Conservation (phyloP, 2,329 filamentous ascomycete species). For the Fonsecaea monophora region DNA sequence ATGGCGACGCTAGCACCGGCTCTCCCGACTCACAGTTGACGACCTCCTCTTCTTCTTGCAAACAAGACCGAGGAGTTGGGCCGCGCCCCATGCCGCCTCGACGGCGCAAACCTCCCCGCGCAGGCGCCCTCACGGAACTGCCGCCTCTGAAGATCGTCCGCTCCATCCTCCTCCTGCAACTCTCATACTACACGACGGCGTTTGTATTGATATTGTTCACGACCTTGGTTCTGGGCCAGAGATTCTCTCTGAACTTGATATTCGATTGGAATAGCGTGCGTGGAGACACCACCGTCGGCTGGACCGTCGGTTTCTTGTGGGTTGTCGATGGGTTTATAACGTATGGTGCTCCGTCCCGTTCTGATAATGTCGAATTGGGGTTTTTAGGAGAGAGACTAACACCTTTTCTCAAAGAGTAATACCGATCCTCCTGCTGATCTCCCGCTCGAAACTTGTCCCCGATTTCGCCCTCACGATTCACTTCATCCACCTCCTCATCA, state of each 20-base stretch:
- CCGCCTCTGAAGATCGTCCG: constrained; percentile 70
- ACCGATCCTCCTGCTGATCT: constrained; percentile 81
- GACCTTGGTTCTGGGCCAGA: constrained; percentile 68
- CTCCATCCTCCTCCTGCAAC: constrained; percentile 70
- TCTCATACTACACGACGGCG: constrained; percentile 68
- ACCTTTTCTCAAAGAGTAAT: constrained; percentile 66
- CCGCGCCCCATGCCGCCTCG: constrained; percentile 57
- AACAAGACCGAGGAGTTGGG: constrained; percentile 2
- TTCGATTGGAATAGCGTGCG: constrained; percentile 69
- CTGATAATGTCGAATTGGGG: neutral
- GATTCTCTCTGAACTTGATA: constrained; percentile 64
- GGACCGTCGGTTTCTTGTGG: constrained; percentile 73
- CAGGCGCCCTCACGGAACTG: constrained; percentile 70
- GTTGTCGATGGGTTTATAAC: constrained; percentile 68
- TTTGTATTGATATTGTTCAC: constrained; percentile 71
- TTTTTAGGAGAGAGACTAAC: neutral
- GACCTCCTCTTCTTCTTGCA: constrained; percentile 24
- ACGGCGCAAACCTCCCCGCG: constrained; percentile 66
- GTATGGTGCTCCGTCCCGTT: constrained; percentile 52
- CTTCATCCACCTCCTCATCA: constrained; percentile 78
- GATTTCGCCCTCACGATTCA: constrained; percentile 93
- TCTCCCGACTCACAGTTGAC: constrained; percentile 39
- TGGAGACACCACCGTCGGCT: constrained; percentile 72
- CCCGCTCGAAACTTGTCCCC: constrained; percentile 89
- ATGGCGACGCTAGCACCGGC: constrained; percentile 42